Evolutionary conservation across 2,329 filamentous ascomycete species (phyloP).

Genomic region (Pyrenophora seminiperda): DNA sequence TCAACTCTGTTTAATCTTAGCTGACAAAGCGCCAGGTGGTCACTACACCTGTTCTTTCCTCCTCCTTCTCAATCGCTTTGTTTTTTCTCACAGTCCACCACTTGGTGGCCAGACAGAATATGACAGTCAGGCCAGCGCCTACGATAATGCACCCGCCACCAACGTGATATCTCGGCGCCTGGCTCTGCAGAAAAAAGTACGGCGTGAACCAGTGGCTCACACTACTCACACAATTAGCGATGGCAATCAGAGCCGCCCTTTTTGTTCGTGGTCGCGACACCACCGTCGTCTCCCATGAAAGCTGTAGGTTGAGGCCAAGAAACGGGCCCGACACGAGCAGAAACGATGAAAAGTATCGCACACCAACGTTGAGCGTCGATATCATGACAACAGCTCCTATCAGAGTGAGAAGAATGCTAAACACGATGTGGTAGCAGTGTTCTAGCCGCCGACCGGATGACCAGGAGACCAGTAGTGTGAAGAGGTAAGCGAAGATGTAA

Average conservation of each 20-base stretch:
- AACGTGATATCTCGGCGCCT: slow-evolving; percentile 16
- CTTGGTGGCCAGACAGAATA: slow-evolving; percentile 1
- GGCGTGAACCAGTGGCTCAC: slow-evolving; percentile 51
- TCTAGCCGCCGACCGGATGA: slow-evolving; percentile 36
- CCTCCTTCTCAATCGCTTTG: slow-evolving; percentile 6
- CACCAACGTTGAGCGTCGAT: slow-evolving; percentile 34
- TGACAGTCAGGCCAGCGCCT: slow-evolving; percentile 1
- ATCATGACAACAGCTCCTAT: slow-evolving; percentile 35
- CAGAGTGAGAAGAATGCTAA: slow-evolving; percentile 21
- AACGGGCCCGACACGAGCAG: slow-evolving; percentile 45
- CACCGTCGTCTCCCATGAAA: slow-evolving; percentile 52
- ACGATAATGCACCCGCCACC: slow-evolving; percentile 22
- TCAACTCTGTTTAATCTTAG: too few species aligned
- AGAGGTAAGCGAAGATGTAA: slow-evolving; percentile 40
- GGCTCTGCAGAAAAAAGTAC: slow-evolving; percentile 41
- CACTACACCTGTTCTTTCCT: slow-evolving; percentile 3
- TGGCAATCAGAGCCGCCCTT: slow-evolving; percentile 51
- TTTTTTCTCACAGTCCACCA: slow-evolving; percentile 8
- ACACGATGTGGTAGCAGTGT: slow-evolving; percentile 37
- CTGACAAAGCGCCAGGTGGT: slow-evolving; percentile 1
- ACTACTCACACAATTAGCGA: slow-evolving; percentile 50
- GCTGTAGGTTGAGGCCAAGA: slow-evolving; percentile 48
- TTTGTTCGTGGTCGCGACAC: slow-evolving; percentile 51
- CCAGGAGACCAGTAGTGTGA: slow-evolving; percentile 31
- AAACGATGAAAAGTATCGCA: slow-evolving; percentile 38